These are phyloP conservation scores for Raffaelea ambrosiae DNA, from an alignment of 2,329 filamentous ascomycete genomes.

Conservation along the genomic window DNA sequence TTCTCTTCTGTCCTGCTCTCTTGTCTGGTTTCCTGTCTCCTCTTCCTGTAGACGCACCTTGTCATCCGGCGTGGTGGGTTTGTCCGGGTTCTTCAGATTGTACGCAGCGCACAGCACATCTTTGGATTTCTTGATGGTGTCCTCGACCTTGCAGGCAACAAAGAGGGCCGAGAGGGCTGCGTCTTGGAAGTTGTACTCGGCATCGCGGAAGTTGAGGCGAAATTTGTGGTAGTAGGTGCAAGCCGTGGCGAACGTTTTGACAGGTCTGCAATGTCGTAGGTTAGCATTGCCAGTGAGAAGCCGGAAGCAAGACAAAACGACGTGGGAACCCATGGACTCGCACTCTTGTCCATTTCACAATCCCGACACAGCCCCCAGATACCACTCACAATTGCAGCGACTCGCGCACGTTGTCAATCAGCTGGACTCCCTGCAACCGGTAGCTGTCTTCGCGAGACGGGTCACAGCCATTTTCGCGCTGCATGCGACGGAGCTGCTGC, in stretches of 20 bases:
- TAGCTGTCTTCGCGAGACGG: constrained; percentile 72
- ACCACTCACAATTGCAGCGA: constrained; percentile 64
- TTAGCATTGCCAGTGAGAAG: no score
- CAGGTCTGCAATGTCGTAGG: constrained; percentile 56
- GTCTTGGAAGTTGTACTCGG: constrained; percentile 78
- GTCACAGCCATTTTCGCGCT: constrained; percentile 61
- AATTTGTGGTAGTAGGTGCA: constrained; percentile 93
- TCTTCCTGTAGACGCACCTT: constrained; percentile 42
- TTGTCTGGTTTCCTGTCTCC: no score
- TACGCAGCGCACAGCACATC: constrained; percentile 88
- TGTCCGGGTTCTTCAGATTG: constrained; percentile 66
- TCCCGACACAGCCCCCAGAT: neutral
- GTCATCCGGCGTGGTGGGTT: constrained; percentile 70
- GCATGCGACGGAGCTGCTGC: constrained; percentile 65
- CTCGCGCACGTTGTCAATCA: constrained; percentile 79
- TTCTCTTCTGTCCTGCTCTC: no score
- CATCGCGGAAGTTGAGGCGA: constrained; percentile 73
- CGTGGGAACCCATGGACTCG: no score
- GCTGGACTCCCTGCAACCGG: constrained; percentile 76
- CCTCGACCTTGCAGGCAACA: constrained; percentile 93
- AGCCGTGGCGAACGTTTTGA: constrained; percentile 87
- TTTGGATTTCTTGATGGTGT: constrained; percentile 91
- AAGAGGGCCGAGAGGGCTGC: constrained; percentile 83
- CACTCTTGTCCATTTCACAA: no score
- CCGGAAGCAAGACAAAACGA: constrained; percentile 1